Evolutionary conservation across 495 filamentous ascomycete genomes (phyloP).

Genomic region (Clavariopsis aquatica): DNA sequence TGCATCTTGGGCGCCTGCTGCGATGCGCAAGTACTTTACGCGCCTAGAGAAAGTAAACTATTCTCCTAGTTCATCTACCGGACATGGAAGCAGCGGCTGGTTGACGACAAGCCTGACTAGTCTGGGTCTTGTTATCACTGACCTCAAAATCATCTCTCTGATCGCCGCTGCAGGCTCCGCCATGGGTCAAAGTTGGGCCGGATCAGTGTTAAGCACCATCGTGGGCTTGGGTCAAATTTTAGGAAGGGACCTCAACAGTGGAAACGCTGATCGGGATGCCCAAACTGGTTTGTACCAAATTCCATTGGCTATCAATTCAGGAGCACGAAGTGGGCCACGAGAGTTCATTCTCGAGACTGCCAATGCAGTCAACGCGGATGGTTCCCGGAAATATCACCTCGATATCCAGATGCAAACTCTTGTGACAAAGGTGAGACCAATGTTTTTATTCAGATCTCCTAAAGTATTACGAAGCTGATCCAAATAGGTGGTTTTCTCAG

Average conservation of each 20-base stretch:
- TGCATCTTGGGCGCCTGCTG: conserved; percentile 47
- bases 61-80: background rate
- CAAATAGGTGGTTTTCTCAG: conserved; percentile 59
- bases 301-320: conserved; percentile 6
- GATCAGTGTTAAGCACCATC: no score
- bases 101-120: conserved; percentile 2
- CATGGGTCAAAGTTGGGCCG: no score
- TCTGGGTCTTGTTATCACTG: conserved; percentile 16
- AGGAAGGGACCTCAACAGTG: no score
- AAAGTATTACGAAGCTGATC: no score
- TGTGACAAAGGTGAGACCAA: conserved; percentile 64
- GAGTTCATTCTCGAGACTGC: conserved; percentile 17
- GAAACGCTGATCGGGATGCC: no score
- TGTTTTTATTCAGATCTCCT: no score
- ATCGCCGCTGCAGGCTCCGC: no score
- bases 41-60: conserved; percentile 19
- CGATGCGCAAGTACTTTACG: conserved; percentile 50
- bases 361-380: conserved; percentile 9
- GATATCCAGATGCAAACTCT: conserved; percentile 59
- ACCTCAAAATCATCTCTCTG: no score
- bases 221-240: no score
- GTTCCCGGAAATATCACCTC: conserved; percentile 52
- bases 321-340: conserved; percentile 7
- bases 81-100: conserved; percentile 23
- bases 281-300: conserved; percentile 1